Evolutionary conservation across 2,329 filamentous ascomycete genomes (phyloP).

Genomic region (Endoconidiophora laricicola): DNA sequence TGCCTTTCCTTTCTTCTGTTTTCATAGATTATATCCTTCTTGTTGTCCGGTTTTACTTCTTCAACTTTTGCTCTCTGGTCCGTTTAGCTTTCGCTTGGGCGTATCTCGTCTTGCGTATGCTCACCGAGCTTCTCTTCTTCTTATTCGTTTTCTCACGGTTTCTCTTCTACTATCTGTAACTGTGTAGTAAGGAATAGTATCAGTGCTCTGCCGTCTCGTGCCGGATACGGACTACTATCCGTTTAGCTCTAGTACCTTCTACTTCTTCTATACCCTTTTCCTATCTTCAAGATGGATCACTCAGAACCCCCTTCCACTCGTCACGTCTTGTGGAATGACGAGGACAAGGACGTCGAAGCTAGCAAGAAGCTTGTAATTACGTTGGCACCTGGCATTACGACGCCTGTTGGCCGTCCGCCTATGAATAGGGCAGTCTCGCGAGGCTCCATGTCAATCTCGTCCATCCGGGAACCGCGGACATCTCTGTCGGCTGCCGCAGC

Average conservation of each 20-base stretch:
- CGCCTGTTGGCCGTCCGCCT: slow-evolving; percentile 7
- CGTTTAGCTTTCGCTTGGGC: slow-evolving; percentile 6
- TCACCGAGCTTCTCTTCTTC: slow-evolving; percentile 2
- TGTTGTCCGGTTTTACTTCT: slow-evolving; percentile 1
- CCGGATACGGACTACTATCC: not conserved
- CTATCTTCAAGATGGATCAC: slow-evolving; percentile 4
- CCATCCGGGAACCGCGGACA: slow-evolving; percentile 8
- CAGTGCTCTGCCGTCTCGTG: not conserved
- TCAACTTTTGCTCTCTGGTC: slow-evolving; percentile 4
- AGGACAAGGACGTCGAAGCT: slow-evolving; percentile 9
- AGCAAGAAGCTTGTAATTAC: slow-evolving; percentile 1
- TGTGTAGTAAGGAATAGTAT: not conserved
- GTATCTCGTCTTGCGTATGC: slow-evolving; percentile 11
- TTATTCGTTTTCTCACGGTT: not conserved
- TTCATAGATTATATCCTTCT: not conserved
- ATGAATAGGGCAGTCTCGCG: slow-evolving; percentile 11
- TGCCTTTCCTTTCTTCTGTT: not conserved
- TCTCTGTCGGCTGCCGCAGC: slow-evolving; percentile 10
- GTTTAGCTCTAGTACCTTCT: not conserved
- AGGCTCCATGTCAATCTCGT: slow-evolving; percentile 13
- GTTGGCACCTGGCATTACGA: slow-evolving; percentile 2
- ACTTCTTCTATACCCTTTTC: not conserved
- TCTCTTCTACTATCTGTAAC: not conserved
- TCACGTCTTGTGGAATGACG: slow-evolving; percentile 6
- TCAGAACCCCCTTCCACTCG: slow-evolving; percentile 1